Base-by-base conservation (phyloP, 2,329 filamentous ascomycete species). In the Rasamsonia emersonii region DNA sequence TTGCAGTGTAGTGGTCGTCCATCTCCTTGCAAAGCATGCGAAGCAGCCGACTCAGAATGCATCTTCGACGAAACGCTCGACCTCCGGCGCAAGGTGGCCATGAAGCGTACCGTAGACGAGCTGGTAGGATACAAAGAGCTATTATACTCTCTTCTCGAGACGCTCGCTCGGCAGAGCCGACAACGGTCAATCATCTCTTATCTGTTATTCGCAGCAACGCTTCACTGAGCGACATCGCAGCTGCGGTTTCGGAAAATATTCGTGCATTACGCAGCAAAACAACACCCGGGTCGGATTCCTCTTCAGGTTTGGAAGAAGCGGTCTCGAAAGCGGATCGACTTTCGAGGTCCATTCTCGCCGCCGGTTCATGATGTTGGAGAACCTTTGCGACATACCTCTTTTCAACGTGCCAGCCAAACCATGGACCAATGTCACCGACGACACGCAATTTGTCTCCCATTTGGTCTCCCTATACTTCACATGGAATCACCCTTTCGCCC, bases 381-480 rank as follows among this genome's bases (percentile, higher is more conserved):
- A 32, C 16, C 20, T 32, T 9, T 32, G 30, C 21, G 53, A 59
- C 30, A 53, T 48, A n/a, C 56, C 54, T n/a, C 17, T 54, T 3
- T 49, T 56, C 21, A 39, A 43, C 23, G 52, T 60, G 11, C 45
- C 52, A 3, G 53, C 53, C 16, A 50, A 43, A 18, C 54, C 54
- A 23, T 95, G 88, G 88, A 89, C 86, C 0, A 71, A 68, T 5
- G 82, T 93, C 30, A 93, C 85, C 3, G 68, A 75, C 27, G 84
- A 94, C 51, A 66, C 75, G 9, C 71, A 80, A 29, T 69, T 93
- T 28, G 75, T 93, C 43, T 75, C 78, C 6, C 86, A 93, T 55
- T 71, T 95, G 18, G 73, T 94, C 49, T 86, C 86, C 50, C 82
- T 93, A 75, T 95, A 94, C 61, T 93, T 94, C 60, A 84, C 77